Evolutionary conservation across 768 basidiomycete genomes (phyloP).

Genomic region (Boletus sp.): DNA sequence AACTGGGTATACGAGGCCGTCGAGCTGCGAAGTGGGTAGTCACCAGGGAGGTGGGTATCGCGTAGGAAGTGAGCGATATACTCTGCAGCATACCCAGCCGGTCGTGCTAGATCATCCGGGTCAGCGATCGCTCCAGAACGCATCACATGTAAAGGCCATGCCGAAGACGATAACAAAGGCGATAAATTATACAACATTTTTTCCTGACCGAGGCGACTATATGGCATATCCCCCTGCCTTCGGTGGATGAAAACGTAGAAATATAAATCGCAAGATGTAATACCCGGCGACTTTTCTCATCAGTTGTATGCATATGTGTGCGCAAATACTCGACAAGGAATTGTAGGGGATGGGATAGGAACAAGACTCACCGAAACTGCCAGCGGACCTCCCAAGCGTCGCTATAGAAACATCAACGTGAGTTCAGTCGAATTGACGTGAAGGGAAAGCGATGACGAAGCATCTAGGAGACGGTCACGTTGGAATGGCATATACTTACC

Average conservation of each 20-base stretch:
- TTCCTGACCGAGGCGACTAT: neutral
- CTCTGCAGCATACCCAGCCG: slow-evolving; percentile 1
- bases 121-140: slow-evolving; percentile 6
- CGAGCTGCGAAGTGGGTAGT: neutral
- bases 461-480: neutral
- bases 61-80: neutral
- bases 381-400: neutral
- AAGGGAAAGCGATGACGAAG: neutral
- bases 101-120: neutral
- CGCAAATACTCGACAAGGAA: neutral
- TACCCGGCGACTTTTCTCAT: too few relatives aligned
- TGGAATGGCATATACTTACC: slow-evolving; percentile 4
- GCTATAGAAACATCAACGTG: slow-evolving; percentile 1
- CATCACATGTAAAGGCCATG: neutral
- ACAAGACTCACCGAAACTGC: slow-evolving; percentile 7
- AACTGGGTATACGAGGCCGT: neutral
- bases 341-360: neutral
- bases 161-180: neutral
- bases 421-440: neutral
- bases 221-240: neutral
- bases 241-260: neutral
- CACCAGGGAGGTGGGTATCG: neutral
- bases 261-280: neutral
- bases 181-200: neutral
- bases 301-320: neutral